Evolutionary conservation across 306 rosid species (phyloP), one percentile per base, ranked within the genome.

Genomic region (Rosa lucieae): DNA sequence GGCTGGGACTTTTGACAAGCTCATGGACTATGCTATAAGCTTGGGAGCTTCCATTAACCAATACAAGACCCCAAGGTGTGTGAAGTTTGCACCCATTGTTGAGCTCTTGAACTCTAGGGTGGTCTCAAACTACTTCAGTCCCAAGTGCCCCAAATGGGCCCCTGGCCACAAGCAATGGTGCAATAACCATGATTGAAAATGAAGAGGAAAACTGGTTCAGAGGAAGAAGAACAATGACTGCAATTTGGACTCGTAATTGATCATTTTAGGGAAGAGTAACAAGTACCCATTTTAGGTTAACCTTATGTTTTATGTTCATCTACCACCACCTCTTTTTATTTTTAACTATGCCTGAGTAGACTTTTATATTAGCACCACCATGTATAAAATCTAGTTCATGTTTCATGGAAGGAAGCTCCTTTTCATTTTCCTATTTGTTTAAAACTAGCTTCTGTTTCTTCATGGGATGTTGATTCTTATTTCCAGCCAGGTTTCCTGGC

Each of bases 61-160:
- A 82, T 95, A 95, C 74, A 95, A 95, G 78, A 84, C 99, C 1
- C 97, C 99, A 8, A 90, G 97, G 78, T 94, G 99, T 70, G 99
- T 94, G 10, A 94, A 95, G 43, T 87, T 79, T 85, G 92, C 83
- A 39, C 99, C 98, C 78, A 80, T 95, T 61, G 83, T 95, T 74
- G 92, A 89, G 78, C 88, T 95, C 48, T 72, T 95, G 90, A 89
- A 90, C 82, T 85, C 94, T 0, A 91, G 89, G 89, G 95, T 83
- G n/a, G 79, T 81, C 11, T 75, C 88, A 13, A 81, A 18, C 29
- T 92, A 88, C 78, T 90, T 88, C 14, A 95, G 97, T 73, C 94
- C 97, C 5, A 92, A 92, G 69, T 91, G 92, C 83, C 99, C 99
- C 4, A 91, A 86, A 73, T 95, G 98, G 99, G 84, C 83, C 72